Evolutionary conservation across 208 protist species (phyloP).

Genomic region (Leishmania major): DNA sequence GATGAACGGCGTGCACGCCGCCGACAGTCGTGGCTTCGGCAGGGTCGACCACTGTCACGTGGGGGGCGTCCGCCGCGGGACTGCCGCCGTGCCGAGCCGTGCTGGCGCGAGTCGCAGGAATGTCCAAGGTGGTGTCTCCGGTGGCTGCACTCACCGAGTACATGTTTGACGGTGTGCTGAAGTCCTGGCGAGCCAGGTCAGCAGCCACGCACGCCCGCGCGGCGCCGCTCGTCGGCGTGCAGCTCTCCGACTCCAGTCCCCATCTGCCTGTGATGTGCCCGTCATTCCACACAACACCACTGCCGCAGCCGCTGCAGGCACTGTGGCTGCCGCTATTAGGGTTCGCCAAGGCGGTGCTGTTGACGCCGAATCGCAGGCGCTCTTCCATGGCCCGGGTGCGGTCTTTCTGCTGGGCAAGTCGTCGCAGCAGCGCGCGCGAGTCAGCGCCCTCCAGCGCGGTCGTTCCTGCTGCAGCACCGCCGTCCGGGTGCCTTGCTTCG

Average conservation of each 20-base stretch:
- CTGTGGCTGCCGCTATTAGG: not conserved
- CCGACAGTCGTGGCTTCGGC: not conserved
- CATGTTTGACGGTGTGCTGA: not conserved
- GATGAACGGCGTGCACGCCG: not conserved
- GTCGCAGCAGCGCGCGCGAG: conserved; percentile 30
- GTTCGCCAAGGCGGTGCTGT: not conserved
- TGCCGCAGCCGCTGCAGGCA: not conserved
- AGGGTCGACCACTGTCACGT: conserved; percentile 11
- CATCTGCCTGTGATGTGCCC: not conserved
- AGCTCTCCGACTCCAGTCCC: not conserved
- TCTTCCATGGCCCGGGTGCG: conserved; percentile 33
- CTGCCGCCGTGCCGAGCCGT: not conserved
- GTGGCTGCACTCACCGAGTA: not conserved
- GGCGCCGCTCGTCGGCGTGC: not conserved
- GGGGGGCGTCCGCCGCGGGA: not conserved
- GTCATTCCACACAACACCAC: not conserved
- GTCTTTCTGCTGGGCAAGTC: conserved; percentile 27
- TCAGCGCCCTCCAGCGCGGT: not conserved
- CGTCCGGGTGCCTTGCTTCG: not conserved
- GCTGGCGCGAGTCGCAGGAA: not conserved
- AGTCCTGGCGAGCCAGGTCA: not conserved
- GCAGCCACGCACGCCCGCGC: not conserved
- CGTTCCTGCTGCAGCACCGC: not conserved
- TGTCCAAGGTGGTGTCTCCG: not conserved
- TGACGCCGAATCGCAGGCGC: not conserved